Base-by-base conservation (phyloP, 2,329 filamentous ascomycete species). In the Aspergillus sojae region DNA sequence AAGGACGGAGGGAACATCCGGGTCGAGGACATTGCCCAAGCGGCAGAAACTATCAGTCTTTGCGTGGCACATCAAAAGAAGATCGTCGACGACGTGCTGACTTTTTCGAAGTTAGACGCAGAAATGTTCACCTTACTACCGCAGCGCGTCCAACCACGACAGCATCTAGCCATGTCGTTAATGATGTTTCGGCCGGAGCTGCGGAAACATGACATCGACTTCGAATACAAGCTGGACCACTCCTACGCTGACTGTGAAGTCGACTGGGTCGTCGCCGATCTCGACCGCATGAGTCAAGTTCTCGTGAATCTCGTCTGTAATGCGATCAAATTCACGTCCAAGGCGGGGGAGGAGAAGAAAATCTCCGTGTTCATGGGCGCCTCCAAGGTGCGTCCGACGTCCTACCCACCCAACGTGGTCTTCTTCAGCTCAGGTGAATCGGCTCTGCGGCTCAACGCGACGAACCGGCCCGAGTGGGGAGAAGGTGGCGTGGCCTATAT, bases 251-350 rank as follows among this genome's bases (percentile, higher is more conserved):
- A 83, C 1, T 79, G 89, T 1, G 78, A 78, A 0, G 79, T 91
- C 39, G 86, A 90, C 41, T 93, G 88, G 82, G 86, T 93, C 14
- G 80, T 82, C 57, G 78, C 93, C 32, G 92, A 94, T 73, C 89
- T 91, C 0, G 90, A 89, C 19, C 85, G 91, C 28, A 87, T 94
- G 57, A 85, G 91, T 58, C 91, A 94, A 75, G 89, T 94, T 0
- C 81, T 94, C 4, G 93, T 94, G 74, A 94, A 94, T 70, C 83
- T 94, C 1, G 85, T 91, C 10, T 92, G 91, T 9, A 94, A 94
- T 70, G 90, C 91, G 0, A 89, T 94, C 75, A 94, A 94, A 71
- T 94, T 94, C 72, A 94, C 92, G 21, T 82, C 83, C 19, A 85
- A 81, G 14, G 84, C 88, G 9, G 52, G 64, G 7, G 54, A 43